phyloP scores from a whole-genome alignment of 177 flowering plant species.

The Vitis hybrid region DNA sequence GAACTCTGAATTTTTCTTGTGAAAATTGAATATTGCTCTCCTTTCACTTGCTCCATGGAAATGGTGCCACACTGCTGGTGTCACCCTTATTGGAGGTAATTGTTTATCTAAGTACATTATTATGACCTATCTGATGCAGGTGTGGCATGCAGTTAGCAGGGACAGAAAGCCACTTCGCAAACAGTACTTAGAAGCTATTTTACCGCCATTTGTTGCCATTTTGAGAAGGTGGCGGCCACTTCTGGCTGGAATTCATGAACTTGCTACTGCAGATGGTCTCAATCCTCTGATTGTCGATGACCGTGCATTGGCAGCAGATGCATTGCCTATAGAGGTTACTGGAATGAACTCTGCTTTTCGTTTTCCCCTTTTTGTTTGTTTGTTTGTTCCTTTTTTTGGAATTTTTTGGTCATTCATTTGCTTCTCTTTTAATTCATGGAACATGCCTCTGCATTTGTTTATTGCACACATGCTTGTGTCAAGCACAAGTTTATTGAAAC shows the following conservation, averaged over 20 bases:
- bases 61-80: neutral
- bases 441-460: too few relatives aligned
- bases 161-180: slow-evolving; percentile 83
- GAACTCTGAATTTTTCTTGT: neutral
- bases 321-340: slow-evolving; percentile 89
- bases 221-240: slow-evolving; percentile 97
- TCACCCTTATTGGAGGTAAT: neutral
- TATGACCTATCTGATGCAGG: slow-evolving; percentile 48
- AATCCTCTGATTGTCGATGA: slow-evolving; percentile 92
- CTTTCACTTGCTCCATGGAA: neutral
- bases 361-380: slow-evolving; percentile 8
- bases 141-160: slow-evolving; percentile 90
- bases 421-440: too few relatives aligned
- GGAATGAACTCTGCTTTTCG: neutral
- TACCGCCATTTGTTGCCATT: slow-evolving; percentile 95
- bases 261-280: slow-evolving; percentile 84
- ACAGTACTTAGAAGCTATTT: slow-evolving; percentile 83
- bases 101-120: slow-evolving; percentile 1
- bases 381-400: neutral
- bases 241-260: slow-evolving; percentile 93
- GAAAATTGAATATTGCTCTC: slow-evolving; percentile 3
- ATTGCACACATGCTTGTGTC: too few relatives aligned
- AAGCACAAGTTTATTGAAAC: too few relatives aligned
- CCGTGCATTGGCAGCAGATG: slow-evolving; percentile 94
- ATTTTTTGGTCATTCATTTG: neutral